These are phyloP conservation scores for Solanum peruvianum DNA, from an alignment of 257 asterid genomes.

Conservation along the genomic window DNA sequence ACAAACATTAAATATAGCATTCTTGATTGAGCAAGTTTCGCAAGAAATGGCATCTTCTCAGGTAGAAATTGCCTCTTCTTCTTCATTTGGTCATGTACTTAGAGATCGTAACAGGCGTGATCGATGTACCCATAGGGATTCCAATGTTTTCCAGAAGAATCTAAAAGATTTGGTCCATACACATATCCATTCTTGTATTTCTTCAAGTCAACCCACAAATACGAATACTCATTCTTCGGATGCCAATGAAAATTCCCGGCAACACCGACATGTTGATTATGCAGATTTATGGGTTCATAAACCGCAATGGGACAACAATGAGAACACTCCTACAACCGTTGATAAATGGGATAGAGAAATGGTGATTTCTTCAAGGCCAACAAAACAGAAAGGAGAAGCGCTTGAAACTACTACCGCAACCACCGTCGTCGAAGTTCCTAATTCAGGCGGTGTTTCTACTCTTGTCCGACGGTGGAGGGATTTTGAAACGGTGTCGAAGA, in stretches of 20 bases:
- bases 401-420: not conserved
- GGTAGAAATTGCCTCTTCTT: slow-evolving; percentile 7
- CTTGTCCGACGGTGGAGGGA: slow-evolving; percentile 8
- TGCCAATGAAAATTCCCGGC: not conserved
- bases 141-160: slow-evolving; percentile 3
- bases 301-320: slow-evolving; percentile 9
- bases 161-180: slow-evolving; percentile 4
- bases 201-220: not conserved
- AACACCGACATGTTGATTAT: not conserved
- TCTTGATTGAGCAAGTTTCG: not conserved
- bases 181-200: slow-evolving; percentile 1
- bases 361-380: slow-evolving; percentile 7
- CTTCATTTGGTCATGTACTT: slow-evolving; percentile 5
- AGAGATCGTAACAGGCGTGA: slow-evolving; percentile 6
- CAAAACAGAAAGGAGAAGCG: not conserved
- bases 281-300: slow-evolving; percentile 5
- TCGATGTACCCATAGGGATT: not conserved
- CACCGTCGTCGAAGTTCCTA: not conserved
- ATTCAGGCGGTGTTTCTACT: slow-evolving; percentile 4
- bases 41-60: slow-evolving; percentile 7
- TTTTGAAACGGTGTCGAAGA: not conserved
- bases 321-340: not conserved
- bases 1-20: not conserved
- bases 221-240: not conserved
- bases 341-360: slow-evolving; percentile 21